Evolutionary conservation across 208 protist genomes (phyloP), one percentile per base, ranked within the genome.

Genomic region (Herpetomonas tarakana): DNA sequence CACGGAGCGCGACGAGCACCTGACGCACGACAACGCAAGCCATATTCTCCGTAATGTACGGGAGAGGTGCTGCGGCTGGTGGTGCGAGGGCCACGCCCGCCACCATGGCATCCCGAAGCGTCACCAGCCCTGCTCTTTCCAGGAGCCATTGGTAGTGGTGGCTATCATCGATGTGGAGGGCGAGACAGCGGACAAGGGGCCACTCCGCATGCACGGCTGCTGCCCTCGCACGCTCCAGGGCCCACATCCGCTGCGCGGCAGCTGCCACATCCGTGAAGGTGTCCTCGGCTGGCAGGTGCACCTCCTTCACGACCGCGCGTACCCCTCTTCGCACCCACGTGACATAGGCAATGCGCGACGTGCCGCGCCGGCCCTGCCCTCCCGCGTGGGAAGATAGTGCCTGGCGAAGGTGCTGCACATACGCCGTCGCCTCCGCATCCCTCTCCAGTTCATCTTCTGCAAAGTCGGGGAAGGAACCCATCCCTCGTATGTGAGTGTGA

Each of bases 261-360:
- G 61, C 46, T 4, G 49, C 64, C 14, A 50, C 27, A 29, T 62
- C 64, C 2, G 62, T 55, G 28, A 63, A 47, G 25, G 41, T 55
- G 49, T 83, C 76, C 45, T 78, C 76, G 19, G 35, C 56, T 16
- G 52, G 58, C 11, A 78, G 50, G 22, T 73, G 45, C 18, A 85
- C 79, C 49, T 85, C 69, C 56, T 91, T 91, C 51, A 83, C 54
- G 47, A 73, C 65, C 22, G 77, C 62, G 41, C 73, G 57, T 7
- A 46, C n/a, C 21, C 53, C 24, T 2, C n/a, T 45, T 12, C 49
- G 21, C 11, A 19, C 16, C 69, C 71, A 81, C 31, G 60, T 38
- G 39, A 79, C 75, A 24, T 58, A 61, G 22, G 67, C 68, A 16
- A 89, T 28, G 38, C 82, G 73, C 66, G 69, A 1, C 63, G 61